A percentile compares a stretch with the other conserved stretches of the same genome.
Conservation (phyloP, 352 stramenopile species). For the Globisporangium orthogonon region DNA sequence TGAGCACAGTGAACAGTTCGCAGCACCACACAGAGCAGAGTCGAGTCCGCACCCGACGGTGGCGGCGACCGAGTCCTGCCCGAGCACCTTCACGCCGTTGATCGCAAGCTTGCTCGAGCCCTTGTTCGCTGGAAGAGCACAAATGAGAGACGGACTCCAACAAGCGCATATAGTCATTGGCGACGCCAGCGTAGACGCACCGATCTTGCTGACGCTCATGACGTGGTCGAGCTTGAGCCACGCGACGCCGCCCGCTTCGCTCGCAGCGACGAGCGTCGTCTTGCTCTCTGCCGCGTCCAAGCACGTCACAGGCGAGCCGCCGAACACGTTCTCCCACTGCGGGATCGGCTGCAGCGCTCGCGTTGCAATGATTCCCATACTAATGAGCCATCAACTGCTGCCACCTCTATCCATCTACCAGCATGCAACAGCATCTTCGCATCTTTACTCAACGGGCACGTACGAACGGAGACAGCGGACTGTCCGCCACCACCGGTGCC, state of each 20-base stretch:
- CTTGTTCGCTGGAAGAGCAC: conserved; percentile 32
- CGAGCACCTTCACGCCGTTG: conserved; percentile 69
- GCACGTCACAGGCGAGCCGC: conserved; percentile 30
- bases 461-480: conserved; percentile 9
- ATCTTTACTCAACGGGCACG: neutral
- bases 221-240: conserved; percentile 63
- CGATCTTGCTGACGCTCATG: conserved; percentile 42
- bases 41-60: conserved; percentile 44
- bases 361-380: conserved; percentile 1
- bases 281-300: conserved; percentile 45
- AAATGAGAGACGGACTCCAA: neutral
- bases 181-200: conserved; percentile 16
- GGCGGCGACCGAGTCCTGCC: conserved; percentile 53
- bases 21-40: neutral
- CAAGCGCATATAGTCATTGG: neutral
- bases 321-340: conserved; percentile 61
- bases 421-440: too few species aligned
- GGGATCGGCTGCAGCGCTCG: conserved; percentile 20
- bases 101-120: conserved; percentile 46
- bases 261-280: conserved; percentile 48
- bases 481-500: neutral
- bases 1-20: neutral
- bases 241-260: conserved; percentile 41
- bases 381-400: too few species aligned
- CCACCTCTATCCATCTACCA: too few species aligned